These are phyloP conservation scores for Suillus variegatus DNA, from an alignment of 768 basidiomycete species.

Conservation along the genomic window DNA sequence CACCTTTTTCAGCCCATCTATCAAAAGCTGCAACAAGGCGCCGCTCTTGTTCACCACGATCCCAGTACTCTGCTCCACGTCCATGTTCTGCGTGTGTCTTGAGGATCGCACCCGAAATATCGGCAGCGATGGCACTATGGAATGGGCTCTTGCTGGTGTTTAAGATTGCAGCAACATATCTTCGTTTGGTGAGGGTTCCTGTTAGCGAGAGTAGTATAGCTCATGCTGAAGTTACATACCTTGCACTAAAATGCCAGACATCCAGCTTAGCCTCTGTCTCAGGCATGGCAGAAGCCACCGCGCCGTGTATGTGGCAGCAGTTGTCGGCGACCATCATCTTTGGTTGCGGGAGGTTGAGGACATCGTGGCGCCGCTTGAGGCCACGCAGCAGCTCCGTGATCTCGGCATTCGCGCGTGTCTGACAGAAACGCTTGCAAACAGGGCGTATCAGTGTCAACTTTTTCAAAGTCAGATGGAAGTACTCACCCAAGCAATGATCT, in stretches of 20 bases:
- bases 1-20: too few relatives aligned
- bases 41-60: too few relatives aligned
- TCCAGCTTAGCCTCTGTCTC: conserved; percentile 12
- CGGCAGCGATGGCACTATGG: neutral
- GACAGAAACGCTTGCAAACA: conserved; percentile 10
- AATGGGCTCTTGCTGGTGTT: conserved; percentile 14
- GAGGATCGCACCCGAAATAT: too few relatives aligned
- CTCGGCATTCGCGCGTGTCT: conserved; percentile 16
- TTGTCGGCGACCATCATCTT: conserved; percentile 22
- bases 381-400: conserved; percentile 16
- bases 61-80: too few relatives aligned
- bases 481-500: conserved; percentile 18
- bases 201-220: neutral
- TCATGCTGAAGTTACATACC: conserved; percentile 11
- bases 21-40: too few relatives aligned
- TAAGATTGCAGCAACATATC: conserved; percentile 15
- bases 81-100: too few relatives aligned
- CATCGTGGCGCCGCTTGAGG: conserved; percentile 10
- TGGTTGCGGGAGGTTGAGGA: conserved; percentile 9
- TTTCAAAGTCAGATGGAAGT: too few relatives aligned
- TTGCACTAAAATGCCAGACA: conserved; percentile 21
- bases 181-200: neutral
- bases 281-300: conserved; percentile 13
- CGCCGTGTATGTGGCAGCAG: conserved; percentile 18
- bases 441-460: too few relatives aligned